Conservation (phyloP, 345 rosid species). For the Geranium brycei region DNA sequence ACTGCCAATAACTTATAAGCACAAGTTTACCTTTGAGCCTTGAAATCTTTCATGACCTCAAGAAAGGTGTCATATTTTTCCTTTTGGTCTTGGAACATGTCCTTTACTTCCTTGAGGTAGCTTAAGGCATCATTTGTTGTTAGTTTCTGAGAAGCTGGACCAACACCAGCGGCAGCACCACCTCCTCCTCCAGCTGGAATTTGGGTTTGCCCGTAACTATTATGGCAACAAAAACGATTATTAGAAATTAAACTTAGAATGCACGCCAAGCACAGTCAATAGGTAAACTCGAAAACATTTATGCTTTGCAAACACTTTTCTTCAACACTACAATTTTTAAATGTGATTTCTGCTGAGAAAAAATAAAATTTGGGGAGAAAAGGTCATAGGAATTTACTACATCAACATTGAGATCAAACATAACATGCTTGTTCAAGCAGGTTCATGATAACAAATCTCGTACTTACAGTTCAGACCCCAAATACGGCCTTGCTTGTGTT, state of each 20-base stretch:
- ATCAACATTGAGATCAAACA: too few species aligned
- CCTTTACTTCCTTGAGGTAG: conserved; percentile 22
- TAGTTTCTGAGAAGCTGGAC: conserved; percentile 11
- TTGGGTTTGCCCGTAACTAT: conserved; percentile 27
- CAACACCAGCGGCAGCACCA: conserved; percentile 15
- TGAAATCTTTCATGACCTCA: conserved; percentile 95
- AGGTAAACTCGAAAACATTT: not conserved
- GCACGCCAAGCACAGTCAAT: not conserved
- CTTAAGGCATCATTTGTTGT: conserved; percentile 19
- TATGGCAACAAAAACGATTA: too few species aligned
- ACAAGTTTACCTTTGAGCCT: conserved; percentile 62
- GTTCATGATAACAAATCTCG: too few species aligned
- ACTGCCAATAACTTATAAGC: not conserved
- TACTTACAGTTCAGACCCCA: too few species aligned
- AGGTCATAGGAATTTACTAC: too few species aligned
- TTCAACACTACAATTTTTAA: not conserved
- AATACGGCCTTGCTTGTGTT: too few species aligned
- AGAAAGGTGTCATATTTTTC: conserved; percentile 78
- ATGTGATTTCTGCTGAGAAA: too few species aligned
- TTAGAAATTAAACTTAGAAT: too few species aligned
- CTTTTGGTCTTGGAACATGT: conserved; percentile 46
- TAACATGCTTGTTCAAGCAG: too few species aligned
- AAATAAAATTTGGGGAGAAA: too few species aligned
- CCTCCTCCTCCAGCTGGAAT: conserved; percentile 12
- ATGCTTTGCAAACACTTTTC: not conserved